phyloP scores from a whole-genome alignment of 192 early-diverging fungal species.

The Backusella psychrophila region DNA sequence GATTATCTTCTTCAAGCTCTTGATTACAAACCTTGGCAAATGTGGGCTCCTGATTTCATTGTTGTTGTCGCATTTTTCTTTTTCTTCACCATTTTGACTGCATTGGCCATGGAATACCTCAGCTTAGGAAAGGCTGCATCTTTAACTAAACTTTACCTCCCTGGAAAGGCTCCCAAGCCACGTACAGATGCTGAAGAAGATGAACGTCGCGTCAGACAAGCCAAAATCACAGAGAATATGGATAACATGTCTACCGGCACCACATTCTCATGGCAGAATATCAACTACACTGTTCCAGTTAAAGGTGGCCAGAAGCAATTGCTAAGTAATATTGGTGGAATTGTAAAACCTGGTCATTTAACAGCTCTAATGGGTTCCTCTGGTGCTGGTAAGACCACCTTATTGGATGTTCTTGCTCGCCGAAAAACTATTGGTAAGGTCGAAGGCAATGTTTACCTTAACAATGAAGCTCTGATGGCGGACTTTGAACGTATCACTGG shows the following conservation, averaged over 20 bases:
- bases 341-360: constrained; percentile 72
- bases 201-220: constrained; percentile 9
- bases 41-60: constrained; percentile 58
- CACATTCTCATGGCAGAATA: constrained; percentile 58
- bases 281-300: constrained; percentile 68
- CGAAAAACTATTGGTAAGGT: constrained; percentile 70
- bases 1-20: constrained; percentile 56
- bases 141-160: constrained; percentile 50
- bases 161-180: constrained; percentile 30
- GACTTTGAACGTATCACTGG: constrained; percentile 61
- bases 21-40: constrained; percentile 53
- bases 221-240: constrained; percentile 39
- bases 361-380: constrained; percentile 92
- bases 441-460: constrained; percentile 58
- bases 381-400: constrained; percentile 87
- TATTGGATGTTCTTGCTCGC: constrained; percentile 69
- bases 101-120: constrained; percentile 59
- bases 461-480: constrained; percentile 43
- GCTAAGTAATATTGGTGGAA: constrained; percentile 65
- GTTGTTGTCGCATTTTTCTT: constrained; percentile 53
- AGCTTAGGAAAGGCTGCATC: constrained; percentile 55
- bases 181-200: constrained; percentile 33
- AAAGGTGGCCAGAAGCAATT: constrained; percentile 62
- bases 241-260: constrained; percentile 45
- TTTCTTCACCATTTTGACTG: constrained; percentile 39